Percentiles rank a stretch among this genome's conserved stretches.
phyloP scores from a whole-genome alignment of 1,284 basidiomycete genomes.

The Veloboletus limbatus region DNA sequence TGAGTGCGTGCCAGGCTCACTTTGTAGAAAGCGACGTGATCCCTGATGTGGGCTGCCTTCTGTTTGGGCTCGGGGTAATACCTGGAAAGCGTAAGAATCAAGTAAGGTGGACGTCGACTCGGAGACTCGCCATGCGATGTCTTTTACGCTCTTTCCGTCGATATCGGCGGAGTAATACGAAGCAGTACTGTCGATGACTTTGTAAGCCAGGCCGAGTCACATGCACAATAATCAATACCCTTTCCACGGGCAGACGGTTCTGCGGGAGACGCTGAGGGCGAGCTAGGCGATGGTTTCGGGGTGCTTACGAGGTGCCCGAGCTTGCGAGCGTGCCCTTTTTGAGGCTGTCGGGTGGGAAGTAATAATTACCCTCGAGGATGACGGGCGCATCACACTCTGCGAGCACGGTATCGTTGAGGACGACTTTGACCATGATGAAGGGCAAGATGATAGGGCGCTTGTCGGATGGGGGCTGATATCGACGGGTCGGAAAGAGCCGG shows the following conservation, averaged over 20 bases:
- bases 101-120: neutral
- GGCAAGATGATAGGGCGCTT: too few relatives aligned
- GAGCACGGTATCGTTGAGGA: conserved; percentile 49
- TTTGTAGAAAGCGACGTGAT: conserved; percentile 67
- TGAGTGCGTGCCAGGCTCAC: conserved; percentile 32
- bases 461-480: too few relatives aligned
- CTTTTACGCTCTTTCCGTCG: conserved; percentile 46
- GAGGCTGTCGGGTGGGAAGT: conserved; percentile 59
- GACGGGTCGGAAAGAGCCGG: conserved; percentile 3
- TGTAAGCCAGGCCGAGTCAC: neutral
- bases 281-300: conserved; percentile 1
- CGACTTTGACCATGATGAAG: conserved; percentile 46
- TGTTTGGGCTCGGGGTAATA: conserved; percentile 56
- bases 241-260: conserved; percentile 62
- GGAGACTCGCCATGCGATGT: conserved; percentile 57
- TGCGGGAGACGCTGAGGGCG: conserved; percentile 23
- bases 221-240: too few relatives aligned
- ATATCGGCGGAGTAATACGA: conserved; percentile 58
- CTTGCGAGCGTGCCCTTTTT: conserved; percentile 41
- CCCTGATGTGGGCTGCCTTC: conserved; percentile 54
- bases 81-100: conserved; percentile 38
- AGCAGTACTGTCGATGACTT: too few relatives aligned
- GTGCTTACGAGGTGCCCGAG: conserved; percentile 50
- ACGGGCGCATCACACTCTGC: conserved; percentile 54
- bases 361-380: conserved; percentile 62